These are phyloP conservation scores for Verbena officinalis DNA, from an alignment of 257 asterid species.

Conservation along the genomic window DNA sequence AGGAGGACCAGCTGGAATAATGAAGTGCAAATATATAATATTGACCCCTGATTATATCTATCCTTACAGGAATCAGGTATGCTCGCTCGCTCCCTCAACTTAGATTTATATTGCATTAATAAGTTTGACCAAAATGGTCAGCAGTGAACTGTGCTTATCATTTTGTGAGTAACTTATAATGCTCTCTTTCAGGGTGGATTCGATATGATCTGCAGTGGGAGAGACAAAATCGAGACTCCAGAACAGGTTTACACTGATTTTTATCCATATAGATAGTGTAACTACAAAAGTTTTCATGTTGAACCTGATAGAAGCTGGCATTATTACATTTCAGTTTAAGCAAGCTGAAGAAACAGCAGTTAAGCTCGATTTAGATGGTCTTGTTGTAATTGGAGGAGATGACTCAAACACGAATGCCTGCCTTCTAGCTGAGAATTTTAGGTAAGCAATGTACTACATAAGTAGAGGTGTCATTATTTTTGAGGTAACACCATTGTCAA, in stretches of 20 bases:
- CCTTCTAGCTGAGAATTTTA: conserved; percentile 84
- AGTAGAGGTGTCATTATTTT: neutral
- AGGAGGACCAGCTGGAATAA: conserved; percentile 99
- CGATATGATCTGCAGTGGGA: conserved; percentile 96
- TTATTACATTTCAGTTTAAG: conserved; percentile 62
- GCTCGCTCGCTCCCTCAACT: neutral
- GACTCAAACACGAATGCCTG: conserved; percentile 99
- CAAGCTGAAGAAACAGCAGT: conserved; percentile 92
- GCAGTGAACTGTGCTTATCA: neutral
- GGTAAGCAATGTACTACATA: conserved; percentile 23
- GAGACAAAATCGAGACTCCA: conserved; percentile 99
- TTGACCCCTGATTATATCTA: conserved; percentile 83
- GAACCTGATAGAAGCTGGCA: conserved; percentile 30
- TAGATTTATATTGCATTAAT: neutral
- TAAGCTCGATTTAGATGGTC: conserved; percentile 96
- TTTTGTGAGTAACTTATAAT: conserved; percentile 8
- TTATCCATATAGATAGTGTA: neutral
- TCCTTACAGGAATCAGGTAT: conserved; percentile 96
- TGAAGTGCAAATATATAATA: conserved; percentile 81
- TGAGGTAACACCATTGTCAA: conserved; percentile 14
- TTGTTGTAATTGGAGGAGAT: conserved; percentile 98
- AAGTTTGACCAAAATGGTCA: neutral
- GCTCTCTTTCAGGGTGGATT: conserved; percentile 81
- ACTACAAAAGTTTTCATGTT: conserved; percentile 6
- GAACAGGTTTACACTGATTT: conserved; percentile 65